phyloP scores from a whole-genome alignment of 305 asterid species.

The Fraxinus angustifolia region DNA sequence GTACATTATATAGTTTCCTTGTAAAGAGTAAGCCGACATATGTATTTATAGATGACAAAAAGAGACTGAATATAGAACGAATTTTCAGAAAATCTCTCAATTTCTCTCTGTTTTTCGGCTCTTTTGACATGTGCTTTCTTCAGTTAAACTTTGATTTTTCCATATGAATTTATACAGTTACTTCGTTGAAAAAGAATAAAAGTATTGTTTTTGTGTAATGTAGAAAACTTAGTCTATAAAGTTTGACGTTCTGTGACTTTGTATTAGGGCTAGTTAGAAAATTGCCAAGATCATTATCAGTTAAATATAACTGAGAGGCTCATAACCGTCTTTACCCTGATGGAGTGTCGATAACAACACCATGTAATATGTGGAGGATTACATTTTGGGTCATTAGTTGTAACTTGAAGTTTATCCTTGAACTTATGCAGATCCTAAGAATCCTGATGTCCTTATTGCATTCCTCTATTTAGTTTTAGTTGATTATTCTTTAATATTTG shows the following conservation, averaged over 20 bases:
- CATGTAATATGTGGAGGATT: not conserved
- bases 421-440: not conserved
- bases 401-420: conserved; percentile 1
- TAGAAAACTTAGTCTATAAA: not conserved
- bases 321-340: not conserved
- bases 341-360: not conserved
- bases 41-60: not conserved
- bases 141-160: not conserved
- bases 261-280: not conserved
- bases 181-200: not conserved
- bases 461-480: conserved; percentile 18
- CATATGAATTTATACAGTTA: not conserved
- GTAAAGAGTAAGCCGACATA: not conserved
- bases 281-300: not conserved
- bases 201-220: not conserved
- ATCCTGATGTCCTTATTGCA: conserved; percentile 3
- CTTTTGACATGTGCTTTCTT: not conserved
- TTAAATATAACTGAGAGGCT: not conserved
- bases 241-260: not conserved
- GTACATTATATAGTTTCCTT: not conserved
- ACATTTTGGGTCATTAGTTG: not conserved
- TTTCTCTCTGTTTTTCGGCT: not conserved
- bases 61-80: not conserved
- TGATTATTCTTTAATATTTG: conserved; percentile 18
- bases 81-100: not conserved